Base-by-base conservation (phyloP, 495 filamentous ascomycete species). In the Lophiotrema nucula region DNA sequence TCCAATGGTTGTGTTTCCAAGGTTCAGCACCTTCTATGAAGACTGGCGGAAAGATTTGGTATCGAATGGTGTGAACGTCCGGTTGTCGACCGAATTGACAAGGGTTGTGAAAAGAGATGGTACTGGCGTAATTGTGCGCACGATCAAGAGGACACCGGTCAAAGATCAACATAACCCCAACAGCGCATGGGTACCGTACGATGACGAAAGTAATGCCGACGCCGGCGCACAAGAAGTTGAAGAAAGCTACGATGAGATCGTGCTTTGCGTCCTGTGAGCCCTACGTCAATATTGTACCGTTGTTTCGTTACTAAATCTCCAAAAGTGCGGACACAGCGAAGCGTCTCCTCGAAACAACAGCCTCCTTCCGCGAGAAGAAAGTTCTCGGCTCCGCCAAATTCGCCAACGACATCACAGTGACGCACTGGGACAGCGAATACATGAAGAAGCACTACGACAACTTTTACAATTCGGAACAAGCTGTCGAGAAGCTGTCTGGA, bases 371-470 rank as follows among this genome's bases (percentile, higher is more conserved):
- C 37, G 88, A 92, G 66, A 78, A 72, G 25, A 81, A 74, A 22
- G 83, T 92, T 28, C 81, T 92, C 0, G 83, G 85, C 31, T 83
- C 83, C 35, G 86, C 86, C n/a, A 83, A 81, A 53, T 92, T 90
- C 70, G 88, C 78, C 69, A 82, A 91, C 74, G 88, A 95, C 68
- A 82, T 92, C 60, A 95, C 89, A 23, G 81, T 93, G 67, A 93
- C 89, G 22, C 88, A 95, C 69, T 81, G 76, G 43, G 89, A 95
- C 71, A 70, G 73, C n/a, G 67, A 79, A 2, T 95, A 92, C 74
- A 88, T 92, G 74, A 76, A 82, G 46, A 77, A 78, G 16, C 82
- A 90, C 60, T 92, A 91, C 73, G 88, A 95, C 58, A 87, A 82
- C 22, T 74, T 75, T 56, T 90, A 83, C 73, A 73, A 80, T 35